Evolutionary conservation across 345 rosid species (phyloP).

Genomic region (Salix caprea): DNA sequence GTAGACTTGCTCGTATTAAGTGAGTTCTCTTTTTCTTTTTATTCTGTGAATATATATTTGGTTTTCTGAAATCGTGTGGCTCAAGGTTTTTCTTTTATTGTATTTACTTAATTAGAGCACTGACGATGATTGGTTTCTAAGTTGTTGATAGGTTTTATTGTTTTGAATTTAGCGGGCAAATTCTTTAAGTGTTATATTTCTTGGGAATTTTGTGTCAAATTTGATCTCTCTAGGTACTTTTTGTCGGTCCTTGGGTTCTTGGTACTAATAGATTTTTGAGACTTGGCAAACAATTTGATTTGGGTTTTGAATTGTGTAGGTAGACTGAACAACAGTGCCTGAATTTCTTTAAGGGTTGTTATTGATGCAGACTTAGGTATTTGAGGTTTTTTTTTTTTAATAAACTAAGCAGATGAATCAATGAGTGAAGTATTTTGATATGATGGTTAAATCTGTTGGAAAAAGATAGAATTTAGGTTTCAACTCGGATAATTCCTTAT

Average conservation of each 20-base stretch:
- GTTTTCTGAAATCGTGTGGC: neutral
- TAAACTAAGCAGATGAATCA: too few relatives aligned
- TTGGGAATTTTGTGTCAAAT: neutral
- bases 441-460: neutral
- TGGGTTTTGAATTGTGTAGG: neutral
- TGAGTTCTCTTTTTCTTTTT: constrained; percentile 24
- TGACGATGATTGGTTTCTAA: neutral
- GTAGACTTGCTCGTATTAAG: constrained; percentile 70
- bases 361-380: neutral
- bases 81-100: neutral
- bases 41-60: neutral
- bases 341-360: neutral
- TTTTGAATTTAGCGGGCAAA: neutral
- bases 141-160: neutral
- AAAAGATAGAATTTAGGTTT: neutral
- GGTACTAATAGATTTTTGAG: neutral
- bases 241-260: neutral
- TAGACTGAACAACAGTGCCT: neutral
- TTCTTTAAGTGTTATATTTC: neutral
- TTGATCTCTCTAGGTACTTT: neutral
- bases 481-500: neutral
- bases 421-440: neutral
- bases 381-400: neutral
- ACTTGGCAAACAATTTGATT: neutral
- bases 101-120: neutral